phyloP scores from a whole-genome alignment of 805 yeast species.

The Metschnikowia bowlesiae region DNA sequence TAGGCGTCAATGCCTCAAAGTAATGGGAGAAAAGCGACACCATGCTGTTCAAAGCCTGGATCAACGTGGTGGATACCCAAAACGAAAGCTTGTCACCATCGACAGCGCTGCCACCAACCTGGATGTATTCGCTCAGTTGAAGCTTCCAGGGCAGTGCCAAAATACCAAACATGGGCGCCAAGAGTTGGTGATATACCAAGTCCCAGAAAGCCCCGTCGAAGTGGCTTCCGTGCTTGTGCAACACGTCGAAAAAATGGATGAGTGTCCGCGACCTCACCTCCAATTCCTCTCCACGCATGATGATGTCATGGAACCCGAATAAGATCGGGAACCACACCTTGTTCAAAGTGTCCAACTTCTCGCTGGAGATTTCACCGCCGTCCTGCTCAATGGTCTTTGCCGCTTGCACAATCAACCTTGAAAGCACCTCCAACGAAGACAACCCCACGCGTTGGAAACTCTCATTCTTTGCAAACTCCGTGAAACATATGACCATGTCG shows the following conservation, averaged over 20 bases:
- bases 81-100: constrained; percentile 84
- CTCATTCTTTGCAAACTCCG: constrained; percentile 79
- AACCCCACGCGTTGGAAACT: constrained; percentile 75
- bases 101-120: constrained; percentile 2
- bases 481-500: constrained; percentile 68
- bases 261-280: constrained; percentile 91
- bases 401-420: constrained; percentile 54
- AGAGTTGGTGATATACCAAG: constrained; percentile 63
- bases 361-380: constrained; percentile 5
- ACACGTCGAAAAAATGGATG: constrained; percentile 72
- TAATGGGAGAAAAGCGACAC: constrained; percentile 78
- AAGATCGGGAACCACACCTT: constrained; percentile 85
- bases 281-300: constrained; percentile 89
- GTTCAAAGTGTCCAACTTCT: constrained; percentile 32
- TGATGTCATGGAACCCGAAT: constrained; percentile 78
- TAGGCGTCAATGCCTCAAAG: constrained; percentile 67
- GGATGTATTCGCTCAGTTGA: constrained; percentile 44
- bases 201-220: constrained; percentile 82
- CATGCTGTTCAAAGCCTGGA: constrained; percentile 89
- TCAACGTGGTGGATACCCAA: constrained; percentile 94
- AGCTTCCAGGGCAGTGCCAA: constrained; percentile 73
- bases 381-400: constrained; percentile 35
- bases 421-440: constrained; percentile 73
- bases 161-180: constrained; percentile 88
- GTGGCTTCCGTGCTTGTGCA: constrained; percentile 72